Evolutionary conservation across 345 rosid species (phyloP), one percentile per base, ranked within the genome.

Genomic region (Populus tremula): DNA sequence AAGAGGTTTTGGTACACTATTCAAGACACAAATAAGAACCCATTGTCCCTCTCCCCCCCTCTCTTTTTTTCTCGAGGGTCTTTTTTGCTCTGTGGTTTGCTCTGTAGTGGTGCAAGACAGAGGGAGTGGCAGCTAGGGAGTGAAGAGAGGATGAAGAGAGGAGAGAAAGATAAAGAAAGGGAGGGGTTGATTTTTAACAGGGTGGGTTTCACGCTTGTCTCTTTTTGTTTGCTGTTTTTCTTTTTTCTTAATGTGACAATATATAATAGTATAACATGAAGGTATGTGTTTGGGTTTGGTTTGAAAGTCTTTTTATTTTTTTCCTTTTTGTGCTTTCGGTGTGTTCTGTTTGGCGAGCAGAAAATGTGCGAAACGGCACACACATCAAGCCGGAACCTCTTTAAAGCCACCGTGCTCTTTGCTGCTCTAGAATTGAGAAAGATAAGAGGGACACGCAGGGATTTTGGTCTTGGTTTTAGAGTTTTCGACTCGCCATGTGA

Each of bases 191-290:
- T 83, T 86, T 86, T 84, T 77, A 87, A 74, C 80, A 76, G 80
- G 82, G 81, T 71, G 87, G 90, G 82, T 84, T 82, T 87, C 86
- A 85, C 82, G 86, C 86, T 86, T 87, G 90, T 85, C 89, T 81
- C 88, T 85, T 82, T 85, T 85, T 63, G 54, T 36, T 35, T 63
- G 74, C 54, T 72, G 27, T 68, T 14, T 33, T 67, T 61, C 56
- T 14, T 6, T 50, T 33, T 18, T n/a, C 12, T 13, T 29, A 64
- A 25, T 35, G 72, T 17, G 5, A 23, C n/a, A 20, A 38, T 3
- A 23, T 3, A 23, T 17, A 27, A 62, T 17, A 36, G 21, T 18
- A 20, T 39, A 25, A 25, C 33, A n/a, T 38, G 7, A 12, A 50
- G 10, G 29, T 31, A n/a, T 38, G 7, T 69, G 10, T 21, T 21